phyloP scores from a whole-genome alignment of 805 yeast genomes.

The Lachancea dasiensis region DNA sequence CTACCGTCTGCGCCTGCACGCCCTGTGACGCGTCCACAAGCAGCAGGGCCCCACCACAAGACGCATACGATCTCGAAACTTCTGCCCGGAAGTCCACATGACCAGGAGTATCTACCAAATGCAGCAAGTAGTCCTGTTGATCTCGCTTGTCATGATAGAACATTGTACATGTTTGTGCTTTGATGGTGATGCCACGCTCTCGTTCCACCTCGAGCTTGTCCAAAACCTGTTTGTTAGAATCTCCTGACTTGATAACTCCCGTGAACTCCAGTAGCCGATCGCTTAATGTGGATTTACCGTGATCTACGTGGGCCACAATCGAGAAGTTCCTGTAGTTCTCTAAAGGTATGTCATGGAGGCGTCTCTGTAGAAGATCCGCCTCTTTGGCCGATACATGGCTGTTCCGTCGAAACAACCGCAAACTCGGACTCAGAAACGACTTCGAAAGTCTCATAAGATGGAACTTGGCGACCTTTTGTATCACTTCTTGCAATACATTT shows the following conservation, averaged over 20 bases:
- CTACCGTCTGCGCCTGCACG: constrained; percentile 97
- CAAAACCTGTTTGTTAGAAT: constrained; percentile 67
- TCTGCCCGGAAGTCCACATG: constrained; percentile 92
- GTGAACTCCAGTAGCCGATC: constrained; percentile 85
- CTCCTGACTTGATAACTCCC: constrained; percentile 75
- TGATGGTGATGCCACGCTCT: constrained; percentile 94
- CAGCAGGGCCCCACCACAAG: constrained; percentile 90
- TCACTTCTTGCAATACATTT: too few species aligned
- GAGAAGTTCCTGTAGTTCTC: constrained; percentile 84
- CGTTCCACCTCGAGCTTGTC: constrained; percentile 92
- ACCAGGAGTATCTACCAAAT: constrained; percentile 95
- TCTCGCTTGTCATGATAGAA: constrained; percentile 52
- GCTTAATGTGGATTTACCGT: constrained; percentile 80
- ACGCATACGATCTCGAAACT: constrained; percentile 88
- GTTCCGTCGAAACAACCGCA: constrained; percentile 3
- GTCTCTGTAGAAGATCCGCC: constrained; percentile 34
- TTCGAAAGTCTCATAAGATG: constrained; percentile 2
- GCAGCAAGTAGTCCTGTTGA: constrained; percentile 74
- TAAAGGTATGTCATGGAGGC: constrained; percentile 75
- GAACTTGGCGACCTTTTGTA: not conserved
- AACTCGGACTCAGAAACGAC: not conserved
- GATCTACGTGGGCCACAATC: constrained; percentile 95
- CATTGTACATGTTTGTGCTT: constrained; percentile 97
- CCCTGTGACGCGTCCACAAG: constrained; percentile 95
- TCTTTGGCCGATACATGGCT: constrained; percentile 7